These are phyloP conservation scores for Diphasiastrum complanatum DNA, from an alignment of 83 land plant genomes.

Conservation along the genomic window DNA sequence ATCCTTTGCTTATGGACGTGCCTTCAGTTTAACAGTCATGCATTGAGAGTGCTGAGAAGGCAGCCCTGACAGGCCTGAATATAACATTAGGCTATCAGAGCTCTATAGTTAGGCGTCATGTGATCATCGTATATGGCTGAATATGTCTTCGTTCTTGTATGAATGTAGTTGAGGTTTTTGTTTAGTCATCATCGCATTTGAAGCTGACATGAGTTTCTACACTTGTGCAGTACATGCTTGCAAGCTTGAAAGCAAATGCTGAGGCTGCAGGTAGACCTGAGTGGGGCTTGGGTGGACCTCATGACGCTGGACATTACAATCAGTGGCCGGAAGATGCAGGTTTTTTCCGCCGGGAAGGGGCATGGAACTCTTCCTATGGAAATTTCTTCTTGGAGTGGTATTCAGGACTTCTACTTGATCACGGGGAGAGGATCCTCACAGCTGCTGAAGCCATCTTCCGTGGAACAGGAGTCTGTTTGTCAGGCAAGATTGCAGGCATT, in stretches of 20 bases:
- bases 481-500: too few species aligned
- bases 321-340: neutral
- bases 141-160: too few species aligned
- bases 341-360: neutral
- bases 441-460: neutral
- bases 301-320: neutral
- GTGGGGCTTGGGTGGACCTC: neutral
- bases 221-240: constrained; percentile 3
- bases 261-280: neutral
- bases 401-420: neutral
- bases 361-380: neutral
- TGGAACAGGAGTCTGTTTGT: neutral
- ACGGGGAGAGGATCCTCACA: neutral
- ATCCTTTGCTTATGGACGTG: too few species aligned
- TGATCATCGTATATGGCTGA: too few species aligned
- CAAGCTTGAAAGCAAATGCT: neutral
- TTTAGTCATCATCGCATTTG: too few species aligned
- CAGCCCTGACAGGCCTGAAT: too few species aligned
- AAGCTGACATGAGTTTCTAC: too few species aligned
- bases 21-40: too few species aligned
- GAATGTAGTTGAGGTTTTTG: too few species aligned
- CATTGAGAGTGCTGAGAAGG: too few species aligned
- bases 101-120: too few species aligned
- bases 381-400: neutral
- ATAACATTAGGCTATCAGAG: too few species aligned